Evolutionary conservation across 139 green algal genomes (phyloP), one percentile per base, ranked within the genome.

Genomic region (Nannochloris sp.): DNA sequence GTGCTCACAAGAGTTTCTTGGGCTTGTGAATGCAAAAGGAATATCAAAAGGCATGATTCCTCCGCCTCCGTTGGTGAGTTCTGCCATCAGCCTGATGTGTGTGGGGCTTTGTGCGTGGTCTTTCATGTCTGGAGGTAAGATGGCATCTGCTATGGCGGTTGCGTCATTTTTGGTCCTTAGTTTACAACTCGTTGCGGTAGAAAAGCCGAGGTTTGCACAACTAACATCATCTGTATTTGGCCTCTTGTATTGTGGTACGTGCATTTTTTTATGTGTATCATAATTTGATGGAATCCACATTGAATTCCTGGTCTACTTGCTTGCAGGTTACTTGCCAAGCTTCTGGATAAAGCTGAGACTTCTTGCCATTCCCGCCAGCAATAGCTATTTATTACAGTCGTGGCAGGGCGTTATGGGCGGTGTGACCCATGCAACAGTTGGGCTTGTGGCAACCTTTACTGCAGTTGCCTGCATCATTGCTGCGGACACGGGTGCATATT

Each of bases 331-430:
- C 79, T 78, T 96, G 29, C 89, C 89, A 5, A 88, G 75, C 70
- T 96, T 93, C 70, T 96, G 90, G 90, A 72, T 96, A 37, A 95
- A 93, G 68, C 63, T 96, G 71, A 74, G 90, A 4, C 65, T 84
- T 43, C 31, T 96, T 25, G 29, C 75, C 4, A 68, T 70, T 3
- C 72, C 75, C 2, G 83, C 79, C 3, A 60, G 70, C 4, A 64
- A 78, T 61, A 74, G 69, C 54, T 31, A 57, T 15, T 23, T 72
- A 12, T 44, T 69, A 21, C 60, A 78, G 36, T 25, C 36, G 21
- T 81, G 66, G 68, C 71, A 66, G 37, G 69, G 60, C 5, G 6
- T 66, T 40, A 56, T 89, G 54, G 76, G 71, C 4, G 75, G 67
- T 6, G 68, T 80, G 7, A 80, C 62, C 2, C 59, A 80, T 24